These are phyloP conservation scores for Talaromyces atroroseus DNA, from an alignment of 2,329 filamentous ascomycete species.

Conservation along the genomic window DNA sequence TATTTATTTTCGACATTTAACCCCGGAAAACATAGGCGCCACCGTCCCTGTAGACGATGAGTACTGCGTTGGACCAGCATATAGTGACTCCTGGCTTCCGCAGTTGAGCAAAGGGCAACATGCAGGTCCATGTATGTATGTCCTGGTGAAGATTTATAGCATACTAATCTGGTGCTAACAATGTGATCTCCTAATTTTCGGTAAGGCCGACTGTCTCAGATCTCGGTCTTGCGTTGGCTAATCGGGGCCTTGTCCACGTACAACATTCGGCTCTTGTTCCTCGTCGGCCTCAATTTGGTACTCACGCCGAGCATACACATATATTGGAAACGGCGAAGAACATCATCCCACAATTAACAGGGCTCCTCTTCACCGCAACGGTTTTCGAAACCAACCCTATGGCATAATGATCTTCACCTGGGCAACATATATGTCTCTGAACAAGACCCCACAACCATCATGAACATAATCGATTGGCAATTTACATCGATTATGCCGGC, in stretches of 20 bases:
- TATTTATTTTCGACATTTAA: conserved; percentile 23
- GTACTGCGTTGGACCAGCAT: conserved; percentile 16
- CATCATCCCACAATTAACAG: conserved; percentile 10
- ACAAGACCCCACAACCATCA: conserved; percentile 16
- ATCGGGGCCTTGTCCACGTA: conserved; percentile 12
- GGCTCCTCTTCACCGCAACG: not conserved
- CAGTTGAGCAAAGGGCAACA: conserved; percentile 12
- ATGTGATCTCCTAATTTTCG: not conserved
- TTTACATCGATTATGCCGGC: conserved; percentile 17
- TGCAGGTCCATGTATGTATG: conserved; percentile 19
- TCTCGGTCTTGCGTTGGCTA: conserved; percentile 12
- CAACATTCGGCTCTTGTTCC: conserved; percentile 10
- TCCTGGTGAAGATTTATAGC: not conserved
- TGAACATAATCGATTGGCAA: conserved; percentile 21
- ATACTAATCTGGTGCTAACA: not conserved
- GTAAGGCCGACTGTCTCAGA: conserved; percentile 15
- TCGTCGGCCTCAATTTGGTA: conserved; percentile 16
- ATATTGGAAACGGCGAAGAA: conserved; percentile 7
- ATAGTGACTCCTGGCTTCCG: conserved; percentile 13
- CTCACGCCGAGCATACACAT: conserved; percentile 12
- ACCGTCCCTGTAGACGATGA: conserved; percentile 10
- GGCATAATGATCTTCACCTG: conserved; percentile 20
- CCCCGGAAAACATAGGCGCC: not conserved
- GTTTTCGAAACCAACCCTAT: conserved; percentile 15
- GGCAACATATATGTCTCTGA: conserved; percentile 20